phyloP scores from a whole-genome alignment of 176 grass and related monocot genomes.

The Aegilops speltoides region DNA sequence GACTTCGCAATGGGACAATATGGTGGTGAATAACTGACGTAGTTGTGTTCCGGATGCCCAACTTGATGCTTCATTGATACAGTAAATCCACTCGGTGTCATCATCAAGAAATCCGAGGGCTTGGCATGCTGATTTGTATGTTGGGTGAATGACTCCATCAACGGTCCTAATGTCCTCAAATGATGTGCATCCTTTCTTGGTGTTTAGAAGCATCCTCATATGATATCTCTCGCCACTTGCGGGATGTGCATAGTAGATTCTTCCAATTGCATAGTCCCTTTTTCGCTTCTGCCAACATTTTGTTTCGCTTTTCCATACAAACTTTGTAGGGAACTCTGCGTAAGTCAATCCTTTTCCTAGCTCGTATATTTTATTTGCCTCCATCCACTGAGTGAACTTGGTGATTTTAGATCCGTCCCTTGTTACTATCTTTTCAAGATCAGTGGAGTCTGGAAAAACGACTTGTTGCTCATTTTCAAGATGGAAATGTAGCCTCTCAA shows the following conservation, averaged over 20 bases:
- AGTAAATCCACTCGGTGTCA: not conserved
- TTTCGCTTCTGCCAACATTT: not conserved
- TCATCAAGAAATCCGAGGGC: not conserved
- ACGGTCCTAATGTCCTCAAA: too few species aligned
- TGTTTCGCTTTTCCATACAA: not conserved
- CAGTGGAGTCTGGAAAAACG: not conserved
- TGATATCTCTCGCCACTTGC: not conserved
- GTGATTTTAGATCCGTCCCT: not conserved
- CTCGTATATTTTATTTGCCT: not conserved
- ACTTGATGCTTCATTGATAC: too few species aligned
- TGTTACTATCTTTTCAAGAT: not conserved
- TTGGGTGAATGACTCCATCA: too few species aligned
- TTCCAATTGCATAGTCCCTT: not conserved
- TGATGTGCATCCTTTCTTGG: not conserved
- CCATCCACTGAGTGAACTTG: constrained; percentile 29
- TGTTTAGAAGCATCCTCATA: not conserved
- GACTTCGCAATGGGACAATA: not conserved
- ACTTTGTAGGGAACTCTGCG: not conserved
- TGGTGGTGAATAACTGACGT: not conserved
- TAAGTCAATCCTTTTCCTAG: not conserved
- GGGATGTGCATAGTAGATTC: not conserved
- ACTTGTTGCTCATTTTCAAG: too few species aligned
- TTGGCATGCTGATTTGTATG: too few species aligned
- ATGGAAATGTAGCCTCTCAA: too few species aligned
- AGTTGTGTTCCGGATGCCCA: not conserved